Evolutionary conservation across 1,284 basidiomycete genomes (phyloP).

Genomic region (Coniferiporia weirii): DNA sequence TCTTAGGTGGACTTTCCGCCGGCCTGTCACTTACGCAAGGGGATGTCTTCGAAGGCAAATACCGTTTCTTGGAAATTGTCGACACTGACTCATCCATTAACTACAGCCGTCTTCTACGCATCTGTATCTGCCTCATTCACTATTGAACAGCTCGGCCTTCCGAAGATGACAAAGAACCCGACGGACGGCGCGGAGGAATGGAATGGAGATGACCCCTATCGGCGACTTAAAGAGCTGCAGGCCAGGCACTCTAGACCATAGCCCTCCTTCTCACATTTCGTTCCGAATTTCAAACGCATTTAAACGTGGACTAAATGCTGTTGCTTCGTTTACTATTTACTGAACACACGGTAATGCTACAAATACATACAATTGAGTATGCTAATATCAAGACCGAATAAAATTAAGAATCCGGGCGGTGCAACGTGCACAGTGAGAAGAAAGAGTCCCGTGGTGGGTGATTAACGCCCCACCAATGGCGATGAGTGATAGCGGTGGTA

Average conservation of each 20-base stretch:
- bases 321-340: not conserved
- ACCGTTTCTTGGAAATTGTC: not conserved
- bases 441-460: not conserved
- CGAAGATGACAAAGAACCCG: constrained; percentile 32
- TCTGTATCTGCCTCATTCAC: constrained; percentile 77
- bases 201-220: constrained; percentile 62
- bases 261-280: constrained; percentile 3
- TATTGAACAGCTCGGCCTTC: constrained; percentile 80
- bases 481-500: not conserved
- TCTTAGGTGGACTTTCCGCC: constrained; percentile 79
- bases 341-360: not conserved
- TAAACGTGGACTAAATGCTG: not conserved
- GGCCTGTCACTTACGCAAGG: constrained; percentile 56
- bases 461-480: not conserved
- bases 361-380: constrained; percentile 14
- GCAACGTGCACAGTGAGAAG: not conserved
- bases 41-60: constrained; percentile 61
- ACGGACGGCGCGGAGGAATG: constrained; percentile 42
- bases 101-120: constrained; percentile 62
- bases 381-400: constrained; percentile 9
- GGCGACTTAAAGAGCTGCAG: constrained; percentile 49
- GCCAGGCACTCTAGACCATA: constrained; percentile 26
- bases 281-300: not conserved
- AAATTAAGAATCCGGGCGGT: constrained; percentile 7
- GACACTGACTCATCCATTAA: constrained; percentile 17